Evolutionary conservation across 140 eudicot species (phyloP), one percentile per base, ranked within the genome.

Genomic region (Ambrosia hybrid): DNA sequence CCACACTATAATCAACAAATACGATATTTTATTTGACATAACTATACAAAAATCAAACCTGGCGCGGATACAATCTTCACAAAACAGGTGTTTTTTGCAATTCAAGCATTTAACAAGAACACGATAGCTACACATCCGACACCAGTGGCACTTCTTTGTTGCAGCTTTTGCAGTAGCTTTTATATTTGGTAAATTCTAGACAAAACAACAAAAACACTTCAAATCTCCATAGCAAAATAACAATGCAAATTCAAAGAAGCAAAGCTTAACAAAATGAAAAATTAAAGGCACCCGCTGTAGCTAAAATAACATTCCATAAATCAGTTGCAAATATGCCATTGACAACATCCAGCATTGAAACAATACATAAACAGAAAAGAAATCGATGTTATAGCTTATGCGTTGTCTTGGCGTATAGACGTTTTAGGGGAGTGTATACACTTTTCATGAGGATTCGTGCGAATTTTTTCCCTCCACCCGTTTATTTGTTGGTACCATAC

Each of bases 121-220:
- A 9, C 82, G 85, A 38, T 80, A 71, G 70, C 84, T 81, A 76
- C 85, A 81, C 75, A 66, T 84, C 70, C 87, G 76, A 76, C 99
- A 94, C 99, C 99, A 94, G 64, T 94, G 99, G 75, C 99, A 94
- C 66, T 84, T 90, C 85, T 73, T 86, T 65, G 85, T 82, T 58
- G 75, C 51, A 1, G 83, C 79, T 83, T 85, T 86, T 61, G 74
- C 76, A 56, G 82, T 71, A 68, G 85, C 77, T 81, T 82, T 59
- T 53, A 78, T 83, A 76, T 70, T 58, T 1, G 90, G 95, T 70
- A 88, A 74, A 72, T 38, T 49, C 95, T 88, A 71, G n/a, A 76
- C 11, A 53, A n/a, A n/a, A n/a, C 45, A 41, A 51, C 6, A 68
- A 39, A 57, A 61, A 57, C 55, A n/a, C 4, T 45, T 78, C 11